Evolutionary conservation across 495 filamentous ascomycete species (phyloP).

Genomic region (Penicillium paxilli): DNA sequence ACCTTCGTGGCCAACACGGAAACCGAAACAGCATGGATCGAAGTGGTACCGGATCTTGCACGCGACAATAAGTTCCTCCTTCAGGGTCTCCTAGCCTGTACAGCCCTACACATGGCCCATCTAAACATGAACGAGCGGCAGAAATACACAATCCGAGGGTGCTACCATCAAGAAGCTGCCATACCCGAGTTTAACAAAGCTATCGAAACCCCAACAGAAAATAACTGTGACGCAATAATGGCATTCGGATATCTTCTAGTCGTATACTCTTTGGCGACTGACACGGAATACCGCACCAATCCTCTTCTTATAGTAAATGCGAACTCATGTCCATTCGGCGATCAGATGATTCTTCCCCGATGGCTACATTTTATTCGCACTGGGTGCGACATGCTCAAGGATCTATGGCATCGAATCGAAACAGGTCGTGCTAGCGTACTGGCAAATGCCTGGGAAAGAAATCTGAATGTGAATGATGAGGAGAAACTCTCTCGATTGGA

Average conservation of each 20-base stretch:
- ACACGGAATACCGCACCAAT: slow-evolving; percentile 2
- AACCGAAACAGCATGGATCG: slow-evolving; percentile 20
- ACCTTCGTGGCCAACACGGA: slow-evolving; percentile 9
- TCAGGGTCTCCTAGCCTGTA: slow-evolving; percentile 36
- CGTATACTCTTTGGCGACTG: slow-evolving; percentile 25
- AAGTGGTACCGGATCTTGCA: slow-evolving; percentile 23
- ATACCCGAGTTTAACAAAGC: slow-evolving; percentile 32
- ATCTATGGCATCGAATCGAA: slow-evolving; percentile 19
- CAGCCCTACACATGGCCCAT: slow-evolving; percentile 31
- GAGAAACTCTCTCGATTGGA: slow-evolving; percentile 11
- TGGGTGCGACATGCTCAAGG: slow-evolving; percentile 16
- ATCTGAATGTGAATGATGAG: slow-evolving; percentile 1
- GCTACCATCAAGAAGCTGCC: slow-evolving; percentile 28
- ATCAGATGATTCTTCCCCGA: slow-evolving; percentile 7
- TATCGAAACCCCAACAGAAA: slow-evolving; percentile 14
- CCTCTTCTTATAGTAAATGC: slow-evolving; percentile 13
- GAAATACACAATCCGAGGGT: slow-evolving; percentile 21
- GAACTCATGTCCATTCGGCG: too few relatives aligned
- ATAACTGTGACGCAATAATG: slow-evolving; percentile 37
- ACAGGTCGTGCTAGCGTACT: slow-evolving; percentile 8
- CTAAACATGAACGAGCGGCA: slow-evolving; percentile 9
- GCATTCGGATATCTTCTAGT: slow-evolving; percentile 36
- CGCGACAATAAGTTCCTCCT: slow-evolving; percentile 26
- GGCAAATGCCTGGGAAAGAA: slow-evolving; percentile 14
- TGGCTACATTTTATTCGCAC: slow-evolving; percentile 20